A percentile compares a stretch with the other conserved stretches of the same genome.
phyloP scores from a whole-genome alignment of 129 eudicot genomes.

The Flaveria brownii region DNA sequence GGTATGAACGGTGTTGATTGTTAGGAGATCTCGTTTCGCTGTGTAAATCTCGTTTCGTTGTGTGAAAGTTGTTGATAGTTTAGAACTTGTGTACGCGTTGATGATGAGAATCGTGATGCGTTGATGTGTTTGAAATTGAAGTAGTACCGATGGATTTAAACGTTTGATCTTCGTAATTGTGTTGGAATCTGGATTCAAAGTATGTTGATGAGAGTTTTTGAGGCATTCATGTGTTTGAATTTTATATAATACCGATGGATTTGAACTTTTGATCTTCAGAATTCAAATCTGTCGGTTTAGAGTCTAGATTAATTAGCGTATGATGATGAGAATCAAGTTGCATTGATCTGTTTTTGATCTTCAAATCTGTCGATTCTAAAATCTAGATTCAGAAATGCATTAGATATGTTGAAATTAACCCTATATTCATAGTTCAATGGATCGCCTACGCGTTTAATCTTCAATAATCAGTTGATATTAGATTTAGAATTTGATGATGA shows the following conservation, averaged over 20 bases:
- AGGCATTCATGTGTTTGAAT: background rate
- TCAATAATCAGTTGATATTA: background rate
- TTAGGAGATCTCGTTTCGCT: too few species aligned
- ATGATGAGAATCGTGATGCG: conserved; percentile 4
- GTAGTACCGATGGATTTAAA: background rate
- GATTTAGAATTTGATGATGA: conserved; percentile 14
- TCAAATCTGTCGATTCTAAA: background rate
- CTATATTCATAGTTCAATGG: background rate
- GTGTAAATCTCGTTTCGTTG: too few species aligned
- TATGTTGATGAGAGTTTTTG: background rate
- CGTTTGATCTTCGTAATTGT: background rate
- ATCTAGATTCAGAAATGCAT: background rate
- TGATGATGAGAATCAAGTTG: too few species aligned
- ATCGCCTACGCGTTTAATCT: background rate
- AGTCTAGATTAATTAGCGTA: too few species aligned
- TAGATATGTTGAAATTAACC: background rate
- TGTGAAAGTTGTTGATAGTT: background rate
- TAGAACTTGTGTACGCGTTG: background rate
- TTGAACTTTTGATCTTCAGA: background rate
- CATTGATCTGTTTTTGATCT: background rate
- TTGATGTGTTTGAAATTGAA: background rate
- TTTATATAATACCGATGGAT: background rate
- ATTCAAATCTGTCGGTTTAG: background rate
- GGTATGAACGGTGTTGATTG: too few species aligned
- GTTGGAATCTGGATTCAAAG: background rate